A percentile compares a stretch with the other conserved stretches of the same genome.
Conservation (phyloP, 129 eudicot genomes). For the Flaveria brownii region DNA sequence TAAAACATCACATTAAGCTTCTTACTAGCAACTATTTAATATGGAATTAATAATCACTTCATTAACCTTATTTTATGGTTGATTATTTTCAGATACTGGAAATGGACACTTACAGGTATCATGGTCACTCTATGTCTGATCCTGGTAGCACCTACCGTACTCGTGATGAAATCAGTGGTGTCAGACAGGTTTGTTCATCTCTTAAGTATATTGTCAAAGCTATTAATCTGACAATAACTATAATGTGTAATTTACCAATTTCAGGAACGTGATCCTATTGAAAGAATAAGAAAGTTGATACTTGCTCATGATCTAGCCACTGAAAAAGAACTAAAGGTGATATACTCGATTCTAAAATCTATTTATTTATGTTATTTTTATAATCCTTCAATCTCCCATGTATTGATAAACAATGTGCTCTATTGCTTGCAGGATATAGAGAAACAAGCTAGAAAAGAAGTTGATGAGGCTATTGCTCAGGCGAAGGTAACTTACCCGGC, state of each 20-base stretch:
- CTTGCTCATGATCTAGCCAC: slow-evolving; percentile 83
- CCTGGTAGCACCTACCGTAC: slow-evolving; percentile 99
- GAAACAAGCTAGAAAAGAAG: slow-evolving; percentile 82
- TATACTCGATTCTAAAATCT: neutral
- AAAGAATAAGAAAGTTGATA: slow-evolving; percentile 79
- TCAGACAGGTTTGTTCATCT: slow-evolving; percentile 70
- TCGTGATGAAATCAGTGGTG: slow-evolving; percentile 89
- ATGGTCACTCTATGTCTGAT: slow-evolving; percentile 99
- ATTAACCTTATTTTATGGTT: neutral
- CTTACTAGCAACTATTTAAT: neutral
- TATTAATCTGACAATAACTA: neutral
- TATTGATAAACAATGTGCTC: neutral
- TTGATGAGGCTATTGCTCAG: slow-evolving; percentile 93
- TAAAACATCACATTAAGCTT: neutral
- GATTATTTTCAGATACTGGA: slow-evolving; percentile 72
- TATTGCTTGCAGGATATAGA: slow-evolving; percentile 67
- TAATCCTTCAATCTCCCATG: neutral
- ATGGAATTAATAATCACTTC: neutral
- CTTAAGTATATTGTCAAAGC: neutral
- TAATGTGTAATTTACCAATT: slow-evolving; percentile 5
- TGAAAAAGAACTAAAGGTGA: slow-evolving; percentile 88
- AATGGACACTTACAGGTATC: slow-evolving; percentile 98
- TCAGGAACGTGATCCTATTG: slow-evolving; percentile 98
- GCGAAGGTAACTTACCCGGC: slow-evolving; percentile 62
- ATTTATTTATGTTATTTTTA: neutral